Evolutionary conservation across 23 red algal species (phyloP).

Genomic region (Agarophyton chilense): DNA sequence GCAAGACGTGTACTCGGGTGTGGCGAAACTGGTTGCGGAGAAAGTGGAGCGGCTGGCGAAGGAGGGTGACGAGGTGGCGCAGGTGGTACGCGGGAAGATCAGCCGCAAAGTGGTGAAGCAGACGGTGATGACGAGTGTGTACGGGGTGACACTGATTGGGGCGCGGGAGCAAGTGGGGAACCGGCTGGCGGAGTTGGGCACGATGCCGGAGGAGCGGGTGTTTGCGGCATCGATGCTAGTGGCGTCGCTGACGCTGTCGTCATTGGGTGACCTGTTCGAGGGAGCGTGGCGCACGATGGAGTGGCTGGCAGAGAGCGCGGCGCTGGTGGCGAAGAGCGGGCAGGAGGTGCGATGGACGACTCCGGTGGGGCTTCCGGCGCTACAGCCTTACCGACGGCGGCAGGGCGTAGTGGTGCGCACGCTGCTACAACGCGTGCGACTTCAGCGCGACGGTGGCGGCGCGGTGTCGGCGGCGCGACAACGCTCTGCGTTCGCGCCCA

Average conservation of each 20-base stretch:
- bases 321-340: conserved; percentile 61
- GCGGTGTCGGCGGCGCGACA: conserved; percentile 76
- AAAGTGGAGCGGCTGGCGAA: conserved; percentile 56
- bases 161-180: conserved; percentile 84
- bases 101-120: conserved; percentile 94
- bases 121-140: conserved; percentile 99
- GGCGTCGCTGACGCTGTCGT: conserved; percentile 76
- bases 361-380: conserved; percentile 86
- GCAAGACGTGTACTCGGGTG: conserved; percentile 92
- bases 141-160: conserved; percentile 93
- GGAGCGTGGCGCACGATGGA: conserved; percentile 89
- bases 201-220: conserved; percentile 40
- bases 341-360: conserved; percentile 90
- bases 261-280: conserved; percentile 82
- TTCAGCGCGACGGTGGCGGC: conserved; percentile 46
- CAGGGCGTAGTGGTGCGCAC: conserved; percentile 67
- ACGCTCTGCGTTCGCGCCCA: conserved; percentile 89
- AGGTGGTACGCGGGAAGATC: conserved; percentile 58
- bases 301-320: conserved; percentile 79
- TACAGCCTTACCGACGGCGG: conserved; percentile 87
- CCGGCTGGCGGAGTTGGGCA: conserved; percentile 65
- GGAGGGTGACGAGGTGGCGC: conserved; percentile 64
- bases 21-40: conserved; percentile 71
- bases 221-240: conserved; percentile 72
- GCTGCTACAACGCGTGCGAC: conserved; percentile 75